These are phyloP conservation scores for Scleroderma citrinum DNA, from an alignment of 768 basidiomycete genomes.

Conservation along the genomic window DNA sequence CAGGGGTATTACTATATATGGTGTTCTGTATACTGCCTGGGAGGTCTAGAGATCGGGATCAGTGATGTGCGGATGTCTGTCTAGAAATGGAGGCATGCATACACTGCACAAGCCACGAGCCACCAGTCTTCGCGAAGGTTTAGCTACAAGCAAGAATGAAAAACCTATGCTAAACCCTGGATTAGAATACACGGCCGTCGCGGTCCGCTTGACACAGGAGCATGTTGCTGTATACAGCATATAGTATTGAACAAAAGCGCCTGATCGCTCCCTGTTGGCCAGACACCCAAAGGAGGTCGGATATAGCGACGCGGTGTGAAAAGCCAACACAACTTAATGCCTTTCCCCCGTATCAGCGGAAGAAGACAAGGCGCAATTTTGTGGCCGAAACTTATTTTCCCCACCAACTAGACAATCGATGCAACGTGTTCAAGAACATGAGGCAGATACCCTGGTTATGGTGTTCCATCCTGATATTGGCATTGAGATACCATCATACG, in stretches of 20 bases:
- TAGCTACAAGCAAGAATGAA: no score
- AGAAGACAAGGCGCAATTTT: no score
- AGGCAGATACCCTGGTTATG: not conserved
- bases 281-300: not conserved
- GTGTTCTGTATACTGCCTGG: no score
- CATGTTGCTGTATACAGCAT: not conserved
- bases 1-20: no score
- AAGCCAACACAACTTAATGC: not conserved
- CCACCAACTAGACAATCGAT: not conserved
- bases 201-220: not conserved
- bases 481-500: not conserved
- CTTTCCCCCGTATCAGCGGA: no score
- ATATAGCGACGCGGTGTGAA: not conserved
- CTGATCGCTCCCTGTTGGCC: not conserved
- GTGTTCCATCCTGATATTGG: not conserved
- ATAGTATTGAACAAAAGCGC: not conserved
- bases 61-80: no score
- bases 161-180: no score
- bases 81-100: no score
- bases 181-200: not conserved
- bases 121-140: no score
- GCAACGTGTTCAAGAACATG: not conserved
- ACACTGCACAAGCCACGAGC: no score
- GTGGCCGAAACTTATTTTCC: not conserved
- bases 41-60: no score